Percentiles rank a stretch among this genome's conserved stretches.
phyloP scores from a whole-genome alignment of 805 yeast genomes.

The Saccharomycodes ludwigii region DNA sequence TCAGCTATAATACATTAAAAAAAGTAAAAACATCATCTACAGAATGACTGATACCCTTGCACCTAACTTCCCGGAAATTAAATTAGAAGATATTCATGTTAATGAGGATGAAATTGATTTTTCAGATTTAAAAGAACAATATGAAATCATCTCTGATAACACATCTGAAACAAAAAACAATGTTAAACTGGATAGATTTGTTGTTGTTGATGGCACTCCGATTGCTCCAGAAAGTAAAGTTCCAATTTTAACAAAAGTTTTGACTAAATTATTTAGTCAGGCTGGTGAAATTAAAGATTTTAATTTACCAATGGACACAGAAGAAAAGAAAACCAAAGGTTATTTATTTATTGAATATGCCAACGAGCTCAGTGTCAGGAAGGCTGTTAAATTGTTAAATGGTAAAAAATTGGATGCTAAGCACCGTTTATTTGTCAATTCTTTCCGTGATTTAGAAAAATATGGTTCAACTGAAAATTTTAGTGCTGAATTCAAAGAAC shows the following conservation, averaged over 20 bases:
- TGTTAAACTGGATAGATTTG: slow-evolving; percentile 71
- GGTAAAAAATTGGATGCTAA: slow-evolving; percentile 88
- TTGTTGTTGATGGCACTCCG: slow-evolving; percentile 93
- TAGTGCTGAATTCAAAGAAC: slow-evolving; percentile 53
- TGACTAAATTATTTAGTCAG: slow-evolving; percentile 63
- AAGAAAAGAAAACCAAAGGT: slow-evolving; percentile 73
- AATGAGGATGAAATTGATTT: slow-evolving; percentile 72
- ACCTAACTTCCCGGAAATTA: too few relatives aligned
- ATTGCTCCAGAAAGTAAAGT: slow-evolving; percentile 84
- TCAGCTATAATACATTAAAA: too few relatives aligned
- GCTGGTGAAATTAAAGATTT: slow-evolving; percentile 73
- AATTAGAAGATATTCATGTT: slow-evolving; percentile 35
- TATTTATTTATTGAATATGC: slow-evolving; percentile 75
- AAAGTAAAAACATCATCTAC: neutral
- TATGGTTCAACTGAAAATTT: slow-evolving; percentile 56
- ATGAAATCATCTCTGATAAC: too few relatives aligned
- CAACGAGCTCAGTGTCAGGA: slow-evolving; percentile 51
- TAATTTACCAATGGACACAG: slow-evolving; percentile 61
- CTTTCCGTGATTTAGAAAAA: slow-evolving; percentile 69
- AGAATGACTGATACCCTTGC: slow-evolving; percentile 17
- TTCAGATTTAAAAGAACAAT: slow-evolving; percentile 74
- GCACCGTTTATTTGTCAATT: slow-evolving; percentile 80
- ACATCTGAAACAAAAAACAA: too few relatives aligned
- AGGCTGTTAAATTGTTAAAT: slow-evolving; percentile 69
- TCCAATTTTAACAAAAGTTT: slow-evolving; percentile 71